These are phyloP conservation scores for Cutaneotrichosporon mucoides DNA, from an alignment of 1,284 basidiomycete genomes.

Conservation along the genomic window DNA sequence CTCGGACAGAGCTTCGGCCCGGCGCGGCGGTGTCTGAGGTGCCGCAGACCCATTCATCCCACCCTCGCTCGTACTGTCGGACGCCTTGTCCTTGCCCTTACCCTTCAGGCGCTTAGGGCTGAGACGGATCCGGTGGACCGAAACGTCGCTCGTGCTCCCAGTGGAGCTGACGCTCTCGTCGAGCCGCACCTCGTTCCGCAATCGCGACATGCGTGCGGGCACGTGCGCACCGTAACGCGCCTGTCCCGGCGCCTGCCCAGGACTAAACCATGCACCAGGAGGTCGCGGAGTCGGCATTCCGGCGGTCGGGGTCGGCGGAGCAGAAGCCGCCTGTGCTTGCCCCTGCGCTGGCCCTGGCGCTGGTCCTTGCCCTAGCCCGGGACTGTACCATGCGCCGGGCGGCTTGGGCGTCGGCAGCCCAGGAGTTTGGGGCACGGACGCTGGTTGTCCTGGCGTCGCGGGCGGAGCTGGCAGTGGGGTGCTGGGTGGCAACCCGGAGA, in stretches of 20 bases:
- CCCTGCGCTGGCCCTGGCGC: neutral
- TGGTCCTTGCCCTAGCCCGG: neutral
- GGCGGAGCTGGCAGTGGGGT: neutral
- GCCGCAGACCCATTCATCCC: neutral
- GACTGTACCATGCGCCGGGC: constrained; percentile 25
- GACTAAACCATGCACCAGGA: constrained; percentile 26
- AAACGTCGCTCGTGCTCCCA: constrained; percentile 9
- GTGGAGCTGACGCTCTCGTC: constrained; percentile 15
- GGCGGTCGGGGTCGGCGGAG: neutral
- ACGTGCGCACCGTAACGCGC: neutral
- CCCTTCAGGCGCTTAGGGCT: neutral
- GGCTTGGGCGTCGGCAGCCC: constrained; percentile 20
- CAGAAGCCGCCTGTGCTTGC: neutral
- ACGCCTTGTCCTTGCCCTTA: neutral
- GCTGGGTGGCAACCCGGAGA: neutral
- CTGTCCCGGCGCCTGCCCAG: neutral
- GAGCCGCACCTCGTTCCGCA: constrained; percentile 18
- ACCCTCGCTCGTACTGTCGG: neutral
- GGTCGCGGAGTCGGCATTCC: constrained; percentile 24
- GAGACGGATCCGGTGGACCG: neutral
- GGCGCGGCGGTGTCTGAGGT: neutral
- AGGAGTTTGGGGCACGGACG: neutral
- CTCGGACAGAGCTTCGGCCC: too few relatives aligned
- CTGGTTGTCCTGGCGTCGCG: neutral
- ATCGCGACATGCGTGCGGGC: constrained; percentile 6